Percentiles rank a stretch among this genome's conserved stretches.
Evolutionary conservation across 1,139 yeast species (phyloP).

Genomic region (Magnusiomyces suaveolens): DNA sequence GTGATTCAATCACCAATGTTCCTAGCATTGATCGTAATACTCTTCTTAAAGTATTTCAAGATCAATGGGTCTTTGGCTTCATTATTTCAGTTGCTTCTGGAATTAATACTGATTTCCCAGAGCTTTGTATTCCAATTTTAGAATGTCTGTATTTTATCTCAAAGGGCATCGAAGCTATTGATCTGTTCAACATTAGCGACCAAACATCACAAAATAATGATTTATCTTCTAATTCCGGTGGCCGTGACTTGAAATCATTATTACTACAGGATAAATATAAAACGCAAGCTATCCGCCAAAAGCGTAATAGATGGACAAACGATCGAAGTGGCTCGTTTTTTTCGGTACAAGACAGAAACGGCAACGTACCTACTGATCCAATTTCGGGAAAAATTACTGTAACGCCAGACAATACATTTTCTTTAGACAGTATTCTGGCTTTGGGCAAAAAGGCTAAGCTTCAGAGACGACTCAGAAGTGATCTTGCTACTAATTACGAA

Average conservation of each 20-base stretch:
- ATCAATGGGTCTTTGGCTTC: slow-evolving; percentile 64
- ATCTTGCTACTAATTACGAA: not conserved
- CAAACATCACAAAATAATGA: not conserved
- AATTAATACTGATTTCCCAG: slow-evolving; percentile 53
- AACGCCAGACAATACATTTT: not conserved
- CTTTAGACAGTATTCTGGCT: not conserved
- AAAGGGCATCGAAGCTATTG: slow-evolving; percentile 40
- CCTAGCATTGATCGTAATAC: slow-evolving; percentile 20
- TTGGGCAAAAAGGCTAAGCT: not conserved
- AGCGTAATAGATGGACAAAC: not conserved
- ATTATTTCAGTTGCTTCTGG: slow-evolving; percentile 60
- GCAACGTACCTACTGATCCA: not conserved
- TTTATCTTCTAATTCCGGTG: not conserved
- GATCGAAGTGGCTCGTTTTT: not conserved
- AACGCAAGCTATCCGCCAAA: not conserved
- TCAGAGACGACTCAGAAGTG: not conserved
- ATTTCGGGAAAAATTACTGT: not conserved
- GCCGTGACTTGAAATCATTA: not conserved
- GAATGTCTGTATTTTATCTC: slow-evolving; percentile 62
- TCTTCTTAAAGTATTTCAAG: slow-evolving; percentile 48
- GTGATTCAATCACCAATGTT: slow-evolving; percentile 28
- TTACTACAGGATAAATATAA: not conserved
- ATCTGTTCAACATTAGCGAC: not conserved
- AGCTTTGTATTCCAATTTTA: slow-evolving; percentile 53
- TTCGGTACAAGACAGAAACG: not conserved